These are phyloP conservation scores for Recurvomyces mirabilis DNA, from an alignment of 495 filamentous ascomycete genomes.

Conservation along the genomic window DNA sequence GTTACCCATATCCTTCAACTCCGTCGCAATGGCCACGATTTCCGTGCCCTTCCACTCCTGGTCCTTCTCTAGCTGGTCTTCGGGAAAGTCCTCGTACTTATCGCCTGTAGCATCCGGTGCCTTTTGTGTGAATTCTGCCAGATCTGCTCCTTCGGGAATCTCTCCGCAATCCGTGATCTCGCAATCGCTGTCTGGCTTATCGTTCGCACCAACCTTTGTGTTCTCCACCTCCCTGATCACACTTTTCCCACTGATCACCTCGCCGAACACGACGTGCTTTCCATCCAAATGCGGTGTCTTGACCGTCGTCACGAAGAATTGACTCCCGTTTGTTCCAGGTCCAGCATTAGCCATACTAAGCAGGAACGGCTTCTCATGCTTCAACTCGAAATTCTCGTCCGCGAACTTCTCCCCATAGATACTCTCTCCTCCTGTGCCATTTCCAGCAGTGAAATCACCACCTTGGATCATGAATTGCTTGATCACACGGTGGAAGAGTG, in stretches of 20 bases:
- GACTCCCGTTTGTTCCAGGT: constrained; percentile 93
- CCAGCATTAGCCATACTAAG: constrained; percentile 97
- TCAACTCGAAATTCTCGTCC: constrained; percentile 89
- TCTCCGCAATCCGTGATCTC: constrained; percentile 80
- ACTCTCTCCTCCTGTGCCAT: constrained; percentile 88
- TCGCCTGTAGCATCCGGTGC: constrained; percentile 73
- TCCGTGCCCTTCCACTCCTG: constrained; percentile 49
- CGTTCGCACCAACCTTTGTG: constrained; percentile 55
- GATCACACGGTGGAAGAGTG: constrained; percentile 90
- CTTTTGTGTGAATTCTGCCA: constrained; percentile 49
- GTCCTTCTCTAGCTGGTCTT: constrained; percentile 48
- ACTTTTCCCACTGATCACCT: constrained; percentile 86
- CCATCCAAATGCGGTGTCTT: constrained; percentile 85
- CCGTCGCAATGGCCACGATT: constrained; percentile 67
- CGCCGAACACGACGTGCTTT: constrained; percentile 97
- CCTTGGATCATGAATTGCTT: constrained; percentile 99
- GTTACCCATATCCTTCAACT: constrained; percentile 87
- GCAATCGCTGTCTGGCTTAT: constrained; percentile 68
- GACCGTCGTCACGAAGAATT: constrained; percentile 97
- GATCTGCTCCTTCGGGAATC: constrained; percentile 54
- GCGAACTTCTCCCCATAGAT: constrained; percentile 98
- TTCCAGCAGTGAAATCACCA: constrained; percentile 90
- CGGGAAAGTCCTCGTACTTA: constrained; percentile 90
- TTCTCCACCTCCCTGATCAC: constrained; percentile 86
- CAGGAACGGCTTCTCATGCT: constrained; percentile 90